Conservation (phyloP, 2,329 filamentous ascomycete species). For the Colletotrichum theobromicola region DNA sequence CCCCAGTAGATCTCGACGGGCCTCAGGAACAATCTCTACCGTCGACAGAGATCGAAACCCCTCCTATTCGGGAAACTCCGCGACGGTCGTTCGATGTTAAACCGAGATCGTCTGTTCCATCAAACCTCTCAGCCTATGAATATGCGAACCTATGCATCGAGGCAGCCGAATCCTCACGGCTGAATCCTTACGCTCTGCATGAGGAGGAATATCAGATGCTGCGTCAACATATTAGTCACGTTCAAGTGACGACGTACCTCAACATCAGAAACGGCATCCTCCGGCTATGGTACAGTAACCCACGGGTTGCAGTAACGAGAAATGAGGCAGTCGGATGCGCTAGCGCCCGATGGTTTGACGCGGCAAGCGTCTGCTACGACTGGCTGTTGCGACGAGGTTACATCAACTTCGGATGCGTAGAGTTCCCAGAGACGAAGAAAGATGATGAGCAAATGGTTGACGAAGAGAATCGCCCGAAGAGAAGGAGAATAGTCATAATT, state of each 20-base stretch:
- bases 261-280: slow-evolving; percentile 96
- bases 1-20: slow-evolving; percentile 53
- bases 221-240: slow-evolving; percentile 80
- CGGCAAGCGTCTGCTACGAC: slow-evolving; percentile 87
- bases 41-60: slow-evolving; percentile 12
- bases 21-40: slow-evolving; percentile 25
- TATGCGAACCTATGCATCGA: slow-evolving; percentile 93
- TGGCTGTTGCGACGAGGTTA: slow-evolving; percentile 92
- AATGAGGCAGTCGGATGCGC: slow-evolving; percentile 92
- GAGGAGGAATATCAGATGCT: slow-evolving; percentile 82
- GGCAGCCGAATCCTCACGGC: slow-evolving; percentile 85
- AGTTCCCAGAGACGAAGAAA: slow-evolving; percentile 56
- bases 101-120: slow-evolving; percentile 84
- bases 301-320: slow-evolving; percentile 78
- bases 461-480: slow-evolving; percentile 35
- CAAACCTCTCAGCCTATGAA: slow-evolving; percentile 71
- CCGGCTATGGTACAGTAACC: slow-evolving; percentile 86
- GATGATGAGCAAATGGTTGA: slow-evolving; percentile 43
- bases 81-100: slow-evolving; percentile 61
- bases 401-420: slow-evolving; percentile 94
- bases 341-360: slow-evolving; percentile 85
- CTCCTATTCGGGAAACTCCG: slow-evolving; percentile 26
- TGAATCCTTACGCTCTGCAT: slow-evolving; percentile 90
- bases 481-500: slow-evolving; percentile 79
- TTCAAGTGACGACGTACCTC: slow-evolving; percentile 92